Conservation (phyloP, 2,329 filamentous ascomycete species). For the Colletotrichum sp. region DNA sequence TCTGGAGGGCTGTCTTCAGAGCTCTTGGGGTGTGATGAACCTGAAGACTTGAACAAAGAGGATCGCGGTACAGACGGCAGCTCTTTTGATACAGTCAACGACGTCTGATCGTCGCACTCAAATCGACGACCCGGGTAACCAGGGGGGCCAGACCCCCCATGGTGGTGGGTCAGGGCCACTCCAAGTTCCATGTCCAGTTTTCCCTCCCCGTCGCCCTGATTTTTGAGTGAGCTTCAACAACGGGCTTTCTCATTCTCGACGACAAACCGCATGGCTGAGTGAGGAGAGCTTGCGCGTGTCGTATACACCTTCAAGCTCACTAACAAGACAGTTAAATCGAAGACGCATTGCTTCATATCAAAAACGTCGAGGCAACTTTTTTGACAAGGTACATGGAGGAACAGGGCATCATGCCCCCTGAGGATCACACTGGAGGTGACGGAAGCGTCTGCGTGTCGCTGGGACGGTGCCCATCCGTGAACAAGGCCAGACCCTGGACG, state of each 20-base stretch:
- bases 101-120: conserved; percentile 16
- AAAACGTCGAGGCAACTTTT: background rate
- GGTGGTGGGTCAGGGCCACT: background rate
- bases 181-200: background rate
- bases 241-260: background rate
- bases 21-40: background rate
- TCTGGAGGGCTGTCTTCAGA: background rate
- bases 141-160: background rate
- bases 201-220: background rate
- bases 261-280: background rate
- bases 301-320: background rate
- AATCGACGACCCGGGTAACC: background rate
- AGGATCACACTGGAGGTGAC: conserved; percentile 9
- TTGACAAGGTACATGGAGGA: background rate
- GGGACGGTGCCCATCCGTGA: background rate
- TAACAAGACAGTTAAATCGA: background rate
- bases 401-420: background rate
- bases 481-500: conserved; percentile 14
- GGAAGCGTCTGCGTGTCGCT: conserved; percentile 18
- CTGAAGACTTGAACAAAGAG: background rate
- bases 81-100: conserved; percentile 6
- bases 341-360: background rate
- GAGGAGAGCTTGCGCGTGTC: background rate
- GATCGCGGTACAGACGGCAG: background rate
- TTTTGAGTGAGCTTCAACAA: background rate